Evolutionary conservation across 2,329 filamentous ascomycete genomes (phyloP), one percentile per base, ranked within the genome.

Genomic region (Rhynchosporium graminicola): DNA sequence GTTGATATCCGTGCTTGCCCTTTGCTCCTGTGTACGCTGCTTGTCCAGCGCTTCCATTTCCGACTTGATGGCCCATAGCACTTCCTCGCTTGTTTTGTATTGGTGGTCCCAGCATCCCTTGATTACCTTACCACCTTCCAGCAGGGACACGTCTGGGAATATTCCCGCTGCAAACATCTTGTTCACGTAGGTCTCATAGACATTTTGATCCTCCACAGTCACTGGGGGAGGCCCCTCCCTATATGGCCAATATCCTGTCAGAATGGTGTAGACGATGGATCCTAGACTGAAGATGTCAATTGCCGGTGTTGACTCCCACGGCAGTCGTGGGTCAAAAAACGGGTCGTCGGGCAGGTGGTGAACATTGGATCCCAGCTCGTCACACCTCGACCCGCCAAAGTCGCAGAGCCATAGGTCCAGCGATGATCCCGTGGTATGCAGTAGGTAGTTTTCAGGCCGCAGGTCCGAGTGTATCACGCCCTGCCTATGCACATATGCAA

Each of bases 201-300:
- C 29, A 28, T 20, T 36, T 55, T 57, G 57, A 12, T 62, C 43
- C 45, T 62, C 38, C 46, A 59, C 43, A 43, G 51, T 50, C 42
- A 10, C 29, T 20, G 36, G 38, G 36, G 56, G 36, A 4, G 55
- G 52, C 31, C 36, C 13, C 3, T 57, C 29, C 42, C 48, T 57
- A 59, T 59, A 59, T 51, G 56, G 56, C 61, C 56, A 59, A 29
- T 59, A 46, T 59, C 61, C 56, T 55, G 54, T 63, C 42, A 59
- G 47, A 56, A 33, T 59, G 12, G 56, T 50, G 50, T 63, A 59
- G 43, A 59, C 12, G 13, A 59, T 54, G 15, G 56, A 63, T 38
- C 56, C 61, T 46, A 63, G 56, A 54, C 61, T 63, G 40, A 63
- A 63, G 50, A 63, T 63, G 56, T 63, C 56, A 52, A 42, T 51